Conservation (phyloP, 768 basidiomycete species). For the Tricholoma sp. region DNA sequence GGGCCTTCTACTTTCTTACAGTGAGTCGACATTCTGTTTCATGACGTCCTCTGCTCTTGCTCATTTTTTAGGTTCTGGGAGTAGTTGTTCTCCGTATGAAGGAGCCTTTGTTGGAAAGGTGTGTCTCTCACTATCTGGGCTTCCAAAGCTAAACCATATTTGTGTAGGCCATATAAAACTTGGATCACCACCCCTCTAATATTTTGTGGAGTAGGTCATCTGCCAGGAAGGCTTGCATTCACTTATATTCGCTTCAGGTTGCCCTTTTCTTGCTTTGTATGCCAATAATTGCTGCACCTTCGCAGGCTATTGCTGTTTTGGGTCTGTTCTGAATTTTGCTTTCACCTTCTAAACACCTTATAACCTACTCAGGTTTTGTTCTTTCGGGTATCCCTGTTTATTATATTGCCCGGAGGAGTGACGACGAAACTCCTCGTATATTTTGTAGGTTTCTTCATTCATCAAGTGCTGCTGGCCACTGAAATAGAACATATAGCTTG, state of each 20-base stretch:
- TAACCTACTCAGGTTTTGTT: constrained; percentile 56
- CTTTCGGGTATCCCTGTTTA: constrained; percentile 78
- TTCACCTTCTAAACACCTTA: not conserved
- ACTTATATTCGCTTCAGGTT: constrained; percentile 42
- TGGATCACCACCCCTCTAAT: constrained; percentile 87
- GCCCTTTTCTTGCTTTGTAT: constrained; percentile 89
- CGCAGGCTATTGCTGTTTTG: constrained; percentile 82
- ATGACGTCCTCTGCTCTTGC: not conserved
- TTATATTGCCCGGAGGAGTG: constrained; percentile 62
- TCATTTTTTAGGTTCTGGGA: constrained; percentile 63
- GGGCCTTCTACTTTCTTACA: constrained; percentile 86
- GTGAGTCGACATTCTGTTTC: constrained; percentile 33
- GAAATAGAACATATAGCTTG: constrained; percentile 27
- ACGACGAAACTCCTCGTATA: constrained; percentile 34
- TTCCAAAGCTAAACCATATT: not conserved
- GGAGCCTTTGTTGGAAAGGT: constrained; percentile 84
- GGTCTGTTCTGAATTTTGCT: constrained; percentile 41
- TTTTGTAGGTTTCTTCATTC: constrained; percentile 32
- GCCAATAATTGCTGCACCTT: constrained; percentile 91
- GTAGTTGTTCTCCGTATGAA: constrained; percentile 84
- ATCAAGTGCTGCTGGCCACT: not conserved
- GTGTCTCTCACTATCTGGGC: not conserved
- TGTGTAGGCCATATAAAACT: constrained; percentile 81
- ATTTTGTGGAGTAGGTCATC: constrained; percentile 72
- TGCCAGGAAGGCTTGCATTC: not conserved